A percentile compares a stretch with the other conserved stretches of the same genome.
phyloP scores from a whole-genome alignment of 2,329 filamentous ascomycete species.

The Nothophaeocryptopus gaeumannii region DNA sequence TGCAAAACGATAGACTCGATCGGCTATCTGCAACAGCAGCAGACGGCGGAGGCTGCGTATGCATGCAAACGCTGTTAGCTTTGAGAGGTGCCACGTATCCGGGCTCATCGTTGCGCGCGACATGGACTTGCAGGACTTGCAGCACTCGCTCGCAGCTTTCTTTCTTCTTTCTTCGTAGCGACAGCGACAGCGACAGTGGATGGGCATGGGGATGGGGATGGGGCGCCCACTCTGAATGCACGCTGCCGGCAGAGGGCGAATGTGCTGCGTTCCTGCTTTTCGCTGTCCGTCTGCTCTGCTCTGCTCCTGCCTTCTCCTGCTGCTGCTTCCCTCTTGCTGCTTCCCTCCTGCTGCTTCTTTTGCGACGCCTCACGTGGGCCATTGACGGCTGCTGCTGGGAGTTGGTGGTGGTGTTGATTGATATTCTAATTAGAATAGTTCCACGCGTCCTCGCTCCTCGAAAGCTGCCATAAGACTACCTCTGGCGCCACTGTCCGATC shows the following conservation, averaged over 20 bases:
- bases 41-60: slow-evolving; percentile 4
- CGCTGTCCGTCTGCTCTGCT: not conserved
- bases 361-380: not conserved
- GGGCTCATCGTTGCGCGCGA: not conserved
- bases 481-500: not conserved
- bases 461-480: not conserved
- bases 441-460: slow-evolving; percentile 1
- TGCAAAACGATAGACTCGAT: slow-evolving; percentile 5
- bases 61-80: slow-evolving; percentile 13
- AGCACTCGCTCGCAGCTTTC: not conserved
- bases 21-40: slow-evolving; percentile 7
- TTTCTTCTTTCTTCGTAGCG: not conserved
- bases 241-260: slow-evolving; percentile 9
- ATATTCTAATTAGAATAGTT: too few relatives aligned
- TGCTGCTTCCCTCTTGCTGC: not conserved
- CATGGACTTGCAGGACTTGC: not conserved
- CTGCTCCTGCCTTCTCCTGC: too few relatives aligned
- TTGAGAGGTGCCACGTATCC: slow-evolving; percentile 17
- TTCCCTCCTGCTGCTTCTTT: not conserved
- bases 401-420: slow-evolving; percentile 6
- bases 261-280: not conserved
- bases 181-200: not conserved
- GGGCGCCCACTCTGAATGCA: slow-evolving; percentile 12
- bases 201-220: too few relatives aligned
- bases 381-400: slow-evolving; percentile 5